Evolutionary conservation across 768 basidiomycete genomes (phyloP), one percentile per base, ranked within the genome.

Genomic region (Trametes sanguinea): DNA sequence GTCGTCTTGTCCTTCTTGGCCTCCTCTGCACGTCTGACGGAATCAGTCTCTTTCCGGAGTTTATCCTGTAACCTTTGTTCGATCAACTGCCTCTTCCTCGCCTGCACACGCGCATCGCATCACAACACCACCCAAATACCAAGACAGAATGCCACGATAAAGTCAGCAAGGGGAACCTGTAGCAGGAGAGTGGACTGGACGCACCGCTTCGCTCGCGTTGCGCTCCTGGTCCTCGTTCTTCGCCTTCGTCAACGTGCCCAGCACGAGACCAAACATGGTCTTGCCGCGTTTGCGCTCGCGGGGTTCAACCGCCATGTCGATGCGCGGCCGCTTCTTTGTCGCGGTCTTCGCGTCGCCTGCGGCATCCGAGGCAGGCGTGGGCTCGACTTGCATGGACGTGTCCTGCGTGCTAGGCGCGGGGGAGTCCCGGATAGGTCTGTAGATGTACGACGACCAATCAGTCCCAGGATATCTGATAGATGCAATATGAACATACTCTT

Each of bases 11-110:
- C 89, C 74, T 90, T 90, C 77, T 92, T 92, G 62, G 87, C 88
- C 76, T 93, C 90, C 80, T 92, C 91, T 67, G 88, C 86, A 74
- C 87, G 82, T 73, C 90, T 85, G 77, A 93, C 90, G 79, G 87
- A 81, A 75, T 90, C 90, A 81, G 88, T 90, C 74, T 94, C 92
- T 81, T 87, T 89, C 73, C 84, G 82, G 65, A 94, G 82, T 77
- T 91, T 93, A 78, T 81, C 81, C 80, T 92, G 90, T 78, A 94
- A 81, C 78, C 90, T 86, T 73, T 90, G 87, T 73, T 94, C 91
- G 72, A 89, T 89, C 71, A 89, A 70, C 66, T 90, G 89, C 65
- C 91, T 80, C 76, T 92, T 92, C 79, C 89, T 92, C 1, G 90
- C 91, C 90, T 92, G 67, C 42, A 58, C 61, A 42, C 56, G 11